Base-by-base conservation (phyloP, 176 grass and related monocot genomes). In the Puccinellia tenuiflora region DNA sequence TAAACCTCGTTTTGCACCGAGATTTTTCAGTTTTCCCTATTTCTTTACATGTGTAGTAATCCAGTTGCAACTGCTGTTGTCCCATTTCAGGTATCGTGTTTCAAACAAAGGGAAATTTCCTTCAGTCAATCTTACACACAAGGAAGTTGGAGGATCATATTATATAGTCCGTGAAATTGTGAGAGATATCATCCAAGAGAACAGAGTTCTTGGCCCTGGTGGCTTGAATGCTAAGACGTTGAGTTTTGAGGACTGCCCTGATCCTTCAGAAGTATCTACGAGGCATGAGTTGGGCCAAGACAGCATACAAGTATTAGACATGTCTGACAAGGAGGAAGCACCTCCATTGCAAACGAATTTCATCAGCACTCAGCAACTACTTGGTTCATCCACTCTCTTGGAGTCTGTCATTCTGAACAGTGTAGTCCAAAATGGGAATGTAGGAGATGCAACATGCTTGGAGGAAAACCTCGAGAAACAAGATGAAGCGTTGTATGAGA, bases 151-250 rank as follows among this genome's bases (percentile, higher is more conserved):
- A 72, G 96, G 96, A 26, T 98, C 96, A 10, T 98, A 93, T 47
- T 98, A 98, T 85, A 98, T 87, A 71, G 87, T 98, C 64, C 93
- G 96, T 67, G 93, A 98, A 62, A 95, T 98, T 60, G 81, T 98
- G 76, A 85, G 96, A 74, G 96, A 98, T 76, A 88, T 98, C 84
- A 98, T 98, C 73, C 93, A 98, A 85, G 93, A 98, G 81, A 98
- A 98, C 83, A 93, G 74, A 67, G 81, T 98, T 78, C 78, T 98
- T 26, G 96, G 96, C 33, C 91, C 96, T 79, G 96, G 96, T 24
- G 88, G 88, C 46, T 87, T 93, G 81, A 86, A 88, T 78, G 60
- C 94, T 75, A 92, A 84, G 67, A n/a, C 77, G 0, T 56, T 98
- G 14, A 93, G 57, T 79, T 90, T 98, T 77, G 83, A 93, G 79